Evolutionary conservation across 768 basidiomycete genomes (phyloP).

Genomic region (Panus rudis): DNA sequence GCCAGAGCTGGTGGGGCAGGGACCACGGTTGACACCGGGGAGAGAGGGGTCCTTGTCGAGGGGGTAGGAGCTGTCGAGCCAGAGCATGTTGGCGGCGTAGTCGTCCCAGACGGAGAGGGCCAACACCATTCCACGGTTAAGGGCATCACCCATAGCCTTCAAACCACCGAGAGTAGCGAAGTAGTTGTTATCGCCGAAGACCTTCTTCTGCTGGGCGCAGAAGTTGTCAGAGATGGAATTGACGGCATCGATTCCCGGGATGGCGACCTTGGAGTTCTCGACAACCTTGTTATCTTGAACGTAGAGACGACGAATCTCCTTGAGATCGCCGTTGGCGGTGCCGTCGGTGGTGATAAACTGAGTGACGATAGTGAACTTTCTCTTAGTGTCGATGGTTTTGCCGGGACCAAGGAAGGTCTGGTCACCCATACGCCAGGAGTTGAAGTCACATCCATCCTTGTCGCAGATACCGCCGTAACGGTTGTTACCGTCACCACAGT

Average conservation of each 20-base stretch:
- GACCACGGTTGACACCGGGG: constrained; percentile 43
- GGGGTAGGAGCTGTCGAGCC: constrained; percentile 22
- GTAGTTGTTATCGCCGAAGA: constrained; percentile 37
- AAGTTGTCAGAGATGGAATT: constrained; percentile 44
- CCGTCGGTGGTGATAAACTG: constrained; percentile 46
- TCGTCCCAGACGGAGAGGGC: constrained; percentile 50
- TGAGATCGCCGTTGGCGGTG: constrained; percentile 39
- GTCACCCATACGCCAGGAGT: constrained; percentile 51
- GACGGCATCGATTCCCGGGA: constrained; percentile 34
- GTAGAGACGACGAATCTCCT: constrained; percentile 48
- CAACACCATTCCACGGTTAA: constrained; percentile 39
- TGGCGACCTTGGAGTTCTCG: constrained; percentile 40
- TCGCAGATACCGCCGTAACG: constrained; percentile 45
- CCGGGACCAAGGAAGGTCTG: constrained; percentile 40
- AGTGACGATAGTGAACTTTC: constrained; percentile 49
- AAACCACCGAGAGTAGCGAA: constrained; percentile 38
- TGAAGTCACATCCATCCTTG: constrained; percentile 55
- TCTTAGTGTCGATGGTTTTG: constrained; percentile 41
- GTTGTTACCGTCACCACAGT: constrained; percentile 28
- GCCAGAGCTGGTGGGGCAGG: constrained; percentile 43
- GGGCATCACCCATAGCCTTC: constrained; percentile 25
- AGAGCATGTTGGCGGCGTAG: constrained; percentile 33
- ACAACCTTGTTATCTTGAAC: constrained; percentile 47
- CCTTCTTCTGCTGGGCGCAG: constrained; percentile 39
- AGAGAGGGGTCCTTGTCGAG: constrained; percentile 17